These are phyloP conservation scores for Sarocladium brachiariae DNA, from an alignment of 2,329 filamentous ascomycete genomes.

Conservation along the genomic window DNA sequence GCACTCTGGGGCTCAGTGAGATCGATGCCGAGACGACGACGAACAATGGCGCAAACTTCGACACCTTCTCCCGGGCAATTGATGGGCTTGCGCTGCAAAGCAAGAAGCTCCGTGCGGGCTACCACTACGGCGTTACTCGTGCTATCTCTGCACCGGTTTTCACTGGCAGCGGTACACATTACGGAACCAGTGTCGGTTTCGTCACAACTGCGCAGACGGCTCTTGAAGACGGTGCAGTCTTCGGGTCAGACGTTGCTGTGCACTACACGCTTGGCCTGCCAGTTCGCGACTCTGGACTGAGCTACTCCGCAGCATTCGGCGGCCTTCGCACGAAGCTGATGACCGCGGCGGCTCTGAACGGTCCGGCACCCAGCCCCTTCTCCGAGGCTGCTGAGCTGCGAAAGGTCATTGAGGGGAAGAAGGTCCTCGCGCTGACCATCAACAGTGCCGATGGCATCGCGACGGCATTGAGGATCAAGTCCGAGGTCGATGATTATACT, in stretches of 20 bases:
- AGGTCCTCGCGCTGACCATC: conserved; percentile 50
- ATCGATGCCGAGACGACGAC: conserved; percentile 52
- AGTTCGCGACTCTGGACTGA: conserved; percentile 35
- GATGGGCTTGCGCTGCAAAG: conserved; percentile 49
- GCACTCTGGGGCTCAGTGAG: conserved; percentile 54
- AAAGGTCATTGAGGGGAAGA: conserved; percentile 45
- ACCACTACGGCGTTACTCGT: conserved; percentile 50
- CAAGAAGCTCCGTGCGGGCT: conserved; percentile 47
- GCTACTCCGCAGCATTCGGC: conserved; percentile 48
- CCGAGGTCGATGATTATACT: conserved; percentile 39
- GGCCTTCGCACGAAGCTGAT: conserved; percentile 47
- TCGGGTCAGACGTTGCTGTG: conserved; percentile 45
- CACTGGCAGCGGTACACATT: conserved; percentile 34
- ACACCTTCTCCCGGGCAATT: conserved; percentile 49
- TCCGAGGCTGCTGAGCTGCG: conserved; percentile 44
- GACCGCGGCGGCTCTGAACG: conserved; percentile 36
- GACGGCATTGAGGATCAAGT: conserved; percentile 51
- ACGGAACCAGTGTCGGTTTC: conserved; percentile 54
- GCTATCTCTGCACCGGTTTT: conserved; percentile 51
- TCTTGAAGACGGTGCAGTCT: conserved; percentile 43
- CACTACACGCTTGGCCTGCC: conserved; percentile 50
- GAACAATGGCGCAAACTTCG: conserved; percentile 41
- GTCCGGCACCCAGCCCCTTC: conserved; percentile 29
- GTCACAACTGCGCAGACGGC: conserved; percentile 40
- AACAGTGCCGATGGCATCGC: conserved; percentile 60